Evolutionary conservation across 768 basidiomycete species (phyloP).

Genomic region (Pleurotus ostreatus): DNA sequence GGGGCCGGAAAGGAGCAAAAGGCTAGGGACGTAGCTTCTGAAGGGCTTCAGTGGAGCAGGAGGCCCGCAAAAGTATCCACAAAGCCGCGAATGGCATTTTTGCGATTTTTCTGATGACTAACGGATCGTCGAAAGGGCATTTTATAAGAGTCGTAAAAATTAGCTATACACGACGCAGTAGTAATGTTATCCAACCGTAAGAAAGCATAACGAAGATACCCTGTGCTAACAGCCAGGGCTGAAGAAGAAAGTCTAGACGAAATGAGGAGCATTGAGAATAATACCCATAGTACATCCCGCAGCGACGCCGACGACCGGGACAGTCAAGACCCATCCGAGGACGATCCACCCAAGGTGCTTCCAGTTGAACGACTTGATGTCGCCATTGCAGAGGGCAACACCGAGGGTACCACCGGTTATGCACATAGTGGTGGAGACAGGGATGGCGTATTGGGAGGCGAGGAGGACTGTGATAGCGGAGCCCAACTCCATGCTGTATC

Average conservation of each 20-base stretch:
- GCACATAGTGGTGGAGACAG: slow-evolving; percentile 25
- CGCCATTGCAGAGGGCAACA: slow-evolving; percentile 24
- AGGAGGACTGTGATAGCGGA: slow-evolving; percentile 25
- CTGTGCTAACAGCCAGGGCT: no score
- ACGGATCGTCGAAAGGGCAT: no score
- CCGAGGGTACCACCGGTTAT: slow-evolving; percentile 24
- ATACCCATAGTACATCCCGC: slow-evolving; percentile 21
- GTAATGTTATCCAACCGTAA: no score
- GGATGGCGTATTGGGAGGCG: slow-evolving; percentile 24
- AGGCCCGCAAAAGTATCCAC: no score
- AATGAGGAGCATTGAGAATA: slow-evolving; percentile 23
- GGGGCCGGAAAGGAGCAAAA: no score
- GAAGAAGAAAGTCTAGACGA: slow-evolving; percentile 4
- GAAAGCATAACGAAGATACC: no score
- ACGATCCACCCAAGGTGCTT: slow-evolving; percentile 24
- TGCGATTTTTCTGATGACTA: no score
- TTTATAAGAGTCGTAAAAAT: no score
- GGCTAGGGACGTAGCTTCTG: no score
- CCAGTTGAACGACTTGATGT: slow-evolving; percentile 22
- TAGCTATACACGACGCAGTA: no score
- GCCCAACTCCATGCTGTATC: slow-evolving; percentile 24
- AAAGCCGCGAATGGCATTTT: no score
- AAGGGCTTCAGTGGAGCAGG: no score
- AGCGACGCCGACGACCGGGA: slow-evolving; percentile 20
- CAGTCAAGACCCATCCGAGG: slow-evolving; percentile 23